Percentiles rank a stretch among this genome's conserved stretches.
phyloP scores from a whole-genome alignment of 2,329 filamentous ascomycete species.

The Botrytis aclada region DNA sequence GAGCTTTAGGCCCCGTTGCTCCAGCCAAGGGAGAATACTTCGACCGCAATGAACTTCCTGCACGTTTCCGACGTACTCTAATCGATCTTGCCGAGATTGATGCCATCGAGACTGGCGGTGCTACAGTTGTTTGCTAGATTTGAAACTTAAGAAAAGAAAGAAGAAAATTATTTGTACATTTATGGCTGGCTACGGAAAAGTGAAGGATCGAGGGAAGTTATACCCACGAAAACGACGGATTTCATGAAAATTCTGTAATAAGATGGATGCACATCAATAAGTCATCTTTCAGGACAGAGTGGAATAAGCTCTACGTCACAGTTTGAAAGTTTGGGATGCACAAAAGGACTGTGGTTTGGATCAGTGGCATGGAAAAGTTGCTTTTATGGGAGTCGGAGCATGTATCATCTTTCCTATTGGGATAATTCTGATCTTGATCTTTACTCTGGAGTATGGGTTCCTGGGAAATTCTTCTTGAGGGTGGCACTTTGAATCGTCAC shows the following conservation, averaged over 20 bases:
- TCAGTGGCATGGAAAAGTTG: conserved; percentile 13
- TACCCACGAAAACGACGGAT: conserved; percentile 4
- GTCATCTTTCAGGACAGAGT: not conserved
- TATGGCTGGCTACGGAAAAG: conserved; percentile 6
- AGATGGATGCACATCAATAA: not conserved
- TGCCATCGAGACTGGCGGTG: conserved; percentile 90
- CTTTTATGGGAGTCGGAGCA: conserved; percentile 12
- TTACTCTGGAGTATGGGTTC: conserved; percentile 12
- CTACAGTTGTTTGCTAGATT: conserved; percentile 52
- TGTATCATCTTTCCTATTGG: not conserved
- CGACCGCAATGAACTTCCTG: conserved; percentile 83
- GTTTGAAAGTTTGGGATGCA: not conserved
- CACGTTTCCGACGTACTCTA: conserved; percentile 72
- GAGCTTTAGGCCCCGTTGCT: conserved; percentile 68
- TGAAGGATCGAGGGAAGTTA: not conserved
- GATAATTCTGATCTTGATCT: not conserved
- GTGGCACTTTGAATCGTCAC: not conserved
- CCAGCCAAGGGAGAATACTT: conserved; percentile 75
- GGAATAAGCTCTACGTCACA: not conserved
- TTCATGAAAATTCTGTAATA: conserved; percentile 1
- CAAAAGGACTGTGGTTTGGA: conserved; percentile 1
- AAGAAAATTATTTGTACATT: conserved; percentile 12
- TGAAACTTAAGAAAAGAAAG: not conserved
- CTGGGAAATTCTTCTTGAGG: not conserved
- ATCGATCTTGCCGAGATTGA: conserved; percentile 87